Base-by-base conservation (phyloP, 1,284 basidiomycete species). In the Peniophora sp. region DNA sequence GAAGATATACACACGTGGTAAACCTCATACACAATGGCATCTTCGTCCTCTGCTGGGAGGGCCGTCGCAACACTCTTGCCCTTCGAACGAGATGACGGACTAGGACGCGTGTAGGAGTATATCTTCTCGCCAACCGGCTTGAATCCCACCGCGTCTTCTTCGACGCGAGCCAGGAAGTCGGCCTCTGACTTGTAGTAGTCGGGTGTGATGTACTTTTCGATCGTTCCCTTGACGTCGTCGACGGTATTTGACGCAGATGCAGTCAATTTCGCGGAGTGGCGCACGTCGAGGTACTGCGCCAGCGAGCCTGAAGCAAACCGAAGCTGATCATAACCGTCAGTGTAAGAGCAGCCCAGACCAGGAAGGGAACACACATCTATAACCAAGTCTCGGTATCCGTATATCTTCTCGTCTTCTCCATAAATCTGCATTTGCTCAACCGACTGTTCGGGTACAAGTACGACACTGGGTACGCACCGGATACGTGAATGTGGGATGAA, bases 371-470 rank as follows among this genome's bases (percentile, higher is more conserved):
- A 58, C 62, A 95, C 92, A 65, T 95, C 81, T 58, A 97, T 85
- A 32, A 77, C 68, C 50, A 97, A 72, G 60, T 85, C 84, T 55
- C 82, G 77, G 70, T 97, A 99, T 2, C 96, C 96, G 66, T 96
- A 99, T 58, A 99, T 88, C 68, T 87, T 95, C 72, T 99, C 94
- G 51, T 96, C 89, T 61, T 97, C 92, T 49, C 96, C 96, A 64
- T 88, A 98, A 65, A 97, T 93, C 79, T 90, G 51, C 39, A 37
- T 3, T 42, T 22, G 11, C 24, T 55, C 32, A 57, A 47, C 24
- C 18, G 46, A 3, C 37, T 46, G 46, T 23, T 23, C 37, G 18
- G 45, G 3, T 24, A 34, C 15, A 35, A 6, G 24, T 32, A 35
- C 36, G 17, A 42, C 22, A 9, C 12, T 8, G 17, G 20, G 24